Conservation (phyloP, 306 rosid genomes). For the Mimosa pudica region DNA sequence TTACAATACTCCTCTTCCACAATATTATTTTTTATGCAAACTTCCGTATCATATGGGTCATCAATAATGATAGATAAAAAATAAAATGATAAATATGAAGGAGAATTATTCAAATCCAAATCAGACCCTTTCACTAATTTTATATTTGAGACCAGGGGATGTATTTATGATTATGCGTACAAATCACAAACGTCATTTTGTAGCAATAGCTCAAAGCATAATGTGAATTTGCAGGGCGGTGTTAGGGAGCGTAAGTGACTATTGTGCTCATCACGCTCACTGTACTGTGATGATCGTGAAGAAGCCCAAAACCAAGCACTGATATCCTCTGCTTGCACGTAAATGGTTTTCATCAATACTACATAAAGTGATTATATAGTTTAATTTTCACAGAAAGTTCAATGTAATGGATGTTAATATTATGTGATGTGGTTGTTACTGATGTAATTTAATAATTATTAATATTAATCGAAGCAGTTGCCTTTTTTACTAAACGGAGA, state of each 20-base stretch:
- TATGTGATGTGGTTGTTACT: background rate
- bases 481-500: too few relatives aligned
- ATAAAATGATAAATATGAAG: too few relatives aligned
- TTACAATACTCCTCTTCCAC: too few relatives aligned
- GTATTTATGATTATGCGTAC: background rate
- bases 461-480: background rate
- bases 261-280: constrained; percentile 80
- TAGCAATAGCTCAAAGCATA: background rate
- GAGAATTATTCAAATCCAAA: too few relatives aligned
- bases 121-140: too few relatives aligned
- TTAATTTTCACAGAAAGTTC: too few relatives aligned
- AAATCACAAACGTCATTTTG: background rate
- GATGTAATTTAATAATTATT: background rate
- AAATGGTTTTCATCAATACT: too few relatives aligned
- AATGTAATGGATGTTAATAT: background rate
- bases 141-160: too few relatives aligned
- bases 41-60: too few relatives aligned
- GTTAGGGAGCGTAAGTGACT: constrained; percentile 85
- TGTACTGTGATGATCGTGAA: constrained; percentile 78
- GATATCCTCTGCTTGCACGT: background rate
- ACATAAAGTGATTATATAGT: too few relatives aligned
- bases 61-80: too few relatives aligned
- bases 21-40: too few relatives aligned
- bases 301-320: constrained; percentile 65
- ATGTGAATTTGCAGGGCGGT: constrained; percentile 58